Evolutionary conservation across 2,329 filamentous ascomycete genomes (phyloP), one percentile per base, ranked within the genome.

Genomic region (Xylaria sp.): DNA sequence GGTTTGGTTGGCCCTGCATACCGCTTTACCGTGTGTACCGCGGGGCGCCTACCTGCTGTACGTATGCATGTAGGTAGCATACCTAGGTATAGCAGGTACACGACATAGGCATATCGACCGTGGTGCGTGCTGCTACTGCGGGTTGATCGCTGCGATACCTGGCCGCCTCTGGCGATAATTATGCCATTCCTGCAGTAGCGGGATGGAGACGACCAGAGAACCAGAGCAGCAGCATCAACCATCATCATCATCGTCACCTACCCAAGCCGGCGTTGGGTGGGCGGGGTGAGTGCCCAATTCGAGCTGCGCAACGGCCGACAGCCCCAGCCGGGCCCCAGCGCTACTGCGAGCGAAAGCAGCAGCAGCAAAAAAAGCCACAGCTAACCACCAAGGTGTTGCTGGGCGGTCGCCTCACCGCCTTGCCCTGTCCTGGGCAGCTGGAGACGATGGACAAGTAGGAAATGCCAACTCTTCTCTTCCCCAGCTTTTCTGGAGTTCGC

Each of bases 381-480:
- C 29, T 34, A 34, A 13, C 29, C 4, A 34, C 6, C 29, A 34
- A 34, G 11, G 8, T 34, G 9, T 13, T 7, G 4, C 9, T 46
- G 21, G 45, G 24, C 37, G 18, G 26, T 47, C 45, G 44, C 40
- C 54, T 60, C 57, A 60, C 57, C 57, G 57, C 57, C 53, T 51
- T 57, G 45, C 53, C 41, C 49, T 17, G n/a, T n/a, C n/a, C n/a
- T n/a, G n/a, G n/a, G n/a, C n/a, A n/a, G n/a, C n/a, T n/a, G n/a
- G n/a, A n/a, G n/a, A n/a, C n/a, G n/a, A n/a, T n/a, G 42, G 16
- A 20, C 54, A 43, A 43, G 48, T 34, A 44, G 43, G 48, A 37
- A 21, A 39, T 38, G 40, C 47, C 44, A 55, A 44, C 47, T 53
- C 38, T 44, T 46, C 41, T 41, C 42, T 48, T 51, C 47, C 44